A percentile compares a stretch with the other conserved stretches of the same genome.
These are phyloP conservation scores for Phytophthora quininea DNA, from an alignment of 352 stramenopile species.

Conservation along the genomic window DNA sequence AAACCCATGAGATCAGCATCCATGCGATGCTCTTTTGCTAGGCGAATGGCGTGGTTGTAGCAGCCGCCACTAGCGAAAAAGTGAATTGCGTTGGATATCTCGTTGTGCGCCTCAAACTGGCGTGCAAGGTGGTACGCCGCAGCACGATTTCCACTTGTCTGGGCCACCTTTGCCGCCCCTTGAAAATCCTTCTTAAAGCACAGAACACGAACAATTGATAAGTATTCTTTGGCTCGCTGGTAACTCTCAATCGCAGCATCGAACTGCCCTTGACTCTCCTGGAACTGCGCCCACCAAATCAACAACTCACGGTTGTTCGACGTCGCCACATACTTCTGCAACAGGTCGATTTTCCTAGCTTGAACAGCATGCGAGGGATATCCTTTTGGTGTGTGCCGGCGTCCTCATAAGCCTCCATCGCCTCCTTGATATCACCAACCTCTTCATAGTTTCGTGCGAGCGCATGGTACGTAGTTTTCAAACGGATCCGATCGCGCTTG, in stretches of 20 bases:
- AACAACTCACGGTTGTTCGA: slow-evolving; percentile 87
- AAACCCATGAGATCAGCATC: slow-evolving; percentile 93
- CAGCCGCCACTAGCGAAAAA: slow-evolving; percentile 90
- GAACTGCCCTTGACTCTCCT: slow-evolving; percentile 90
- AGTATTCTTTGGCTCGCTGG: slow-evolving; percentile 82
- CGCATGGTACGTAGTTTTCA: slow-evolving; percentile 91
- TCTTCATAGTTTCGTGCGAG: slow-evolving; percentile 92
- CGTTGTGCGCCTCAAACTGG: slow-evolving; percentile 84
- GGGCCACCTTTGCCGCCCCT: slow-evolving; percentile 84
- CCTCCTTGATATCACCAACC: slow-evolving; percentile 86
- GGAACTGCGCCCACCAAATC: slow-evolving; percentile 95
- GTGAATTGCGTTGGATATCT: slow-evolving; percentile 89
- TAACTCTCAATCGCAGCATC: slow-evolving; percentile 91
- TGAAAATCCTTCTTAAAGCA: slow-evolving; percentile 92
- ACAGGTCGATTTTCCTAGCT: slow-evolving; percentile 83
- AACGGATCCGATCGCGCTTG: slow-evolving; percentile 91
- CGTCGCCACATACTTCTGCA: slow-evolving; percentile 92
- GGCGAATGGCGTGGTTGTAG: slow-evolving; percentile 94
- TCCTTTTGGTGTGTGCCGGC: slow-evolving; percentile 90
- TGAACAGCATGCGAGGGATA: slow-evolving; percentile 94
- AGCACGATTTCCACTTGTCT: slow-evolving; percentile 73
- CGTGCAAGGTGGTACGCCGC: slow-evolving; percentile 88
- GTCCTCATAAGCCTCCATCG: slow-evolving; percentile 93
- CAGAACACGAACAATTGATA: slow-evolving; percentile 91
- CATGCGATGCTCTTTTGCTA: slow-evolving; percentile 90